Evolutionary conservation across 1,284 basidiomycete species (phyloP), one percentile per base, ranked within the genome.

Genomic region (Polyporus tsugae): DNA sequence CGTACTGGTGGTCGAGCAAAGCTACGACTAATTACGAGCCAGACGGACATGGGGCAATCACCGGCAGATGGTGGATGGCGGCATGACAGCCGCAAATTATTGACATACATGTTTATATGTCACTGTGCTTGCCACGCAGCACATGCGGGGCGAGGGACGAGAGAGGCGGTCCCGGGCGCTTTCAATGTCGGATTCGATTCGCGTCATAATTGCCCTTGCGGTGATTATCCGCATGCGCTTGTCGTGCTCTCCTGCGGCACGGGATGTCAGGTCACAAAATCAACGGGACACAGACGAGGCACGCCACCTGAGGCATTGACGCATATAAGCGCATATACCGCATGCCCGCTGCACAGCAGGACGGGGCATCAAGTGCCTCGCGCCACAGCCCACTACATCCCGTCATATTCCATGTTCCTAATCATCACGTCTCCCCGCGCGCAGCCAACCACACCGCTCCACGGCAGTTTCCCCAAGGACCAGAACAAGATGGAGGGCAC

Each of bases 361-460:
- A 38, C 63, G 42, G 60, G 36, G 15, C 49, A 61, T 57, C 63
- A 68, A 59, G 63, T 63, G 59, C 60, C 25, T 19, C 49, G 63
- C 60, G 52, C 63, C 60, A 64, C 63, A 60, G 59, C 67, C 58
- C 62, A 4, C 9, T 4, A 29, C 6, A 17, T 25, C 13, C 13
- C 38, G n/a, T 6, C 9, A 17, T 35, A 1, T n/a, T 2, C 6
- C 9, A 38, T 13, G 10, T 5, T 4, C 57, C 2, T 22, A 11
- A 7, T 38, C 58, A 17, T 2, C 41, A 44, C 35, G 22, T 25
- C 58, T 10, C 19, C 19, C 62, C 13, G n/a, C 19, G 3, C 58
- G 35, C n/a, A 60, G 33, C 46, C 44, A n/a, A 33, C n/a, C 29
- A 0, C 4, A 9, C 44, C 41, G 4, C 44, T 44, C 15, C 57